Conservation (phyloP, 768 basidiomycete genomes). For the Lentinula edodes region DNA sequence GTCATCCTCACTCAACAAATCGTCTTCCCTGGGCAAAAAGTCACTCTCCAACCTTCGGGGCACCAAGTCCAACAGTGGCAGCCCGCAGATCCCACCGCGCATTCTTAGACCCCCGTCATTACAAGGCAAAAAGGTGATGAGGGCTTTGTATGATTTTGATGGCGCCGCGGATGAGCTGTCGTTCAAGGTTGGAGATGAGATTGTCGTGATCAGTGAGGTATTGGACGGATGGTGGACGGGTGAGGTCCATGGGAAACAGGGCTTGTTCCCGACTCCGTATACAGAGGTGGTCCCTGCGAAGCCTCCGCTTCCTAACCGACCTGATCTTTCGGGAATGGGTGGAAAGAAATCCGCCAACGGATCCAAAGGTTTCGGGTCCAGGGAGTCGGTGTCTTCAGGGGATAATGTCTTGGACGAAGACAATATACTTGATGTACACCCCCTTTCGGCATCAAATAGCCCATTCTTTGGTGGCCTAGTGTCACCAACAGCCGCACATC, state of each 20-base stretch:
- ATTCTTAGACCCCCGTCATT: slow-evolving; percentile 48
- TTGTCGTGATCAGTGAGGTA: slow-evolving; percentile 73
- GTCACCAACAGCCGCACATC: neutral
- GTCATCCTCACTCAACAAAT: slow-evolving; percentile 21
- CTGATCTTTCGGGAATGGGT: slow-evolving; percentile 9
- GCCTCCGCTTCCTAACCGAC: slow-evolving; percentile 21
- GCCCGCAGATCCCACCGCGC: slow-evolving; percentile 29
- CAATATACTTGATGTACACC: slow-evolving; percentile 39
- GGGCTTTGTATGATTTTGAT: slow-evolving; percentile 70
- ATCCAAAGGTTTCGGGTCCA: slow-evolving; percentile 12
- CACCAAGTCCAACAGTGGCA: slow-evolving; percentile 20
- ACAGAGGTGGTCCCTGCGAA: slow-evolving; percentile 45
- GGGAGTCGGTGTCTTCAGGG: slow-evolving; percentile 19
- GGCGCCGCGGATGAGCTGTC: slow-evolving; percentile 75
- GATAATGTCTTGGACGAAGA: slow-evolving; percentile 34
- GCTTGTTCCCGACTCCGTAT: slow-evolving; percentile 79
- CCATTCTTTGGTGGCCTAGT: slow-evolving; percentile 33
- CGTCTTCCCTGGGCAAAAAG: slow-evolving; percentile 21
- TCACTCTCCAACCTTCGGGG: slow-evolving; percentile 20
- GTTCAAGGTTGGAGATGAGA: slow-evolving; percentile 70
- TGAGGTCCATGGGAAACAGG: slow-evolving; percentile 60
- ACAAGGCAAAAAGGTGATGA: slow-evolving; percentile 50
- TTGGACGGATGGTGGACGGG: slow-evolving; percentile 93
- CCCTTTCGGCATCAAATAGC: slow-evolving; percentile 34
- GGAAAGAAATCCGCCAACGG: slow-evolving; percentile 7